Base-by-base conservation (phyloP, 2,329 filamentous ascomycete genomes). In the Aspergillus pseudotamarii region DNA sequence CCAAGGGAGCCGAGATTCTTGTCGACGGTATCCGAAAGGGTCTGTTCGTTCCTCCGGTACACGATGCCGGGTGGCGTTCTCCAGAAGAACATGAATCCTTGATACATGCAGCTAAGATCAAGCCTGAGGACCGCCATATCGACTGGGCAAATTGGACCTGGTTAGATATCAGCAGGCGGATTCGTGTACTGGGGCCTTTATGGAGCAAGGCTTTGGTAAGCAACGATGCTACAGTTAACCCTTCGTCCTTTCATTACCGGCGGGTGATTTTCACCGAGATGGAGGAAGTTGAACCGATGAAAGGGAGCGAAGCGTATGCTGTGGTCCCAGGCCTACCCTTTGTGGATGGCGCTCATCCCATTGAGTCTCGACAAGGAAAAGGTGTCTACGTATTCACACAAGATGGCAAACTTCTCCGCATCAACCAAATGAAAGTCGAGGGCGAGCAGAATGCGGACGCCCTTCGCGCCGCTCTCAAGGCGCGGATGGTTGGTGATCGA, bases 61-160 rank as follows among this genome's bases (percentile, higher is more conserved):
- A 74, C 41, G 66, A 74, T 57, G 71, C 67, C 21, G 71, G 73
- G 34, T 74, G 72, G 72, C 59, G 64, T 62, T 23, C 70, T 59
- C 58, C 75, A 34, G 65, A 69, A 50, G 57, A 69, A 36, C 56
- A 71, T 58, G 57, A 72, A 55, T 34, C 70, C 19, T 65, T 80
- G 21, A 75, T 72, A 8, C 85, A 90, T 71, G 94, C 94, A 1
- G 86, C 87, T 1, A 97, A 97, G 73, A 86, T 97, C 64, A 86
- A 79, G 1, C 85, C 89, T 60, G 78, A 83, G 6, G 88, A 94
- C 69, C 80, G 82, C 2, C 84, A 87, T 63, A 78, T 96, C 9
- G 78, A 88, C 64, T 92, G 89, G 84, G 53, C 67, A 0, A 75
- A 71, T 4, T 87, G 86, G 82, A 79, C 79, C 0, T 78, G 82